Percentiles rank a stretch among this genome's conserved stretches.
Evolutionary conservation across 2,329 filamentous ascomycete species (phyloP).

Genomic region (Hymenoscyphus scutula): DNA sequence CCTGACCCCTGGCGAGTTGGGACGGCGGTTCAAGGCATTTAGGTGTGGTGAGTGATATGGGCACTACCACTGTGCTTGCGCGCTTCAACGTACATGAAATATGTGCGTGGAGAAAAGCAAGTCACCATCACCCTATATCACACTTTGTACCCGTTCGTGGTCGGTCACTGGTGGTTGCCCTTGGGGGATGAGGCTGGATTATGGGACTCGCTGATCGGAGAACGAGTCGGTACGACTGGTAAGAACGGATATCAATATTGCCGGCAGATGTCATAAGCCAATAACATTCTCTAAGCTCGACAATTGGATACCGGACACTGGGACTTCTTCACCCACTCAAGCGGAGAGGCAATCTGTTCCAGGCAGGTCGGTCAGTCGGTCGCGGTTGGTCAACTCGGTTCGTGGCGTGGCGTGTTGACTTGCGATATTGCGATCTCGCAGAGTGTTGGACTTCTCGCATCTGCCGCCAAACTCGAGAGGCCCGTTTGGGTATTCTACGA

Average conservation of each 20-base stretch:
- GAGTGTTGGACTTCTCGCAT: neutral
- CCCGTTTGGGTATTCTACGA: constrained; percentile 5
- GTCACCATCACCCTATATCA: constrained; percentile 6
- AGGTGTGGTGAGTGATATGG: neutral
- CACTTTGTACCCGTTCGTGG: neutral
- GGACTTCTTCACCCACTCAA: constrained; percentile 9
- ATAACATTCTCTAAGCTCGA: constrained; percentile 12
- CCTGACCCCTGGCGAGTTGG: neutral
- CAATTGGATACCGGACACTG: constrained; percentile 13
- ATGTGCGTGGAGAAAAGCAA: constrained; percentile 3
- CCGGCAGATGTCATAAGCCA: constrained; percentile 21
- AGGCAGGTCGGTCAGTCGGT: constrained; percentile 9
- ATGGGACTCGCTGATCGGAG: neutral
- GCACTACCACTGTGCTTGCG: constrained; percentile 1
- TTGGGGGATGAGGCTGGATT: neutral
- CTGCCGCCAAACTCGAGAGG: constrained; percentile 7
- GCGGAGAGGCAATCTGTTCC: constrained; percentile 5
- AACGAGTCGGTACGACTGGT: constrained; percentile 3
- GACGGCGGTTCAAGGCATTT: constrained; percentile 5
- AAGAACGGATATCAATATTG: constrained; percentile 20
- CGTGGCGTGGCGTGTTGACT: constrained; percentile 3
- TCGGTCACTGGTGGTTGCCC: neutral
- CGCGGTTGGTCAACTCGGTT: neutral
- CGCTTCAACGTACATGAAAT: constrained; percentile 1
- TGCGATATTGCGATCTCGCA: constrained; percentile 1